Base-by-base conservation (phyloP, 2,329 filamentous ascomycete genomes). In the Aspergillaceae sp. region DNA sequence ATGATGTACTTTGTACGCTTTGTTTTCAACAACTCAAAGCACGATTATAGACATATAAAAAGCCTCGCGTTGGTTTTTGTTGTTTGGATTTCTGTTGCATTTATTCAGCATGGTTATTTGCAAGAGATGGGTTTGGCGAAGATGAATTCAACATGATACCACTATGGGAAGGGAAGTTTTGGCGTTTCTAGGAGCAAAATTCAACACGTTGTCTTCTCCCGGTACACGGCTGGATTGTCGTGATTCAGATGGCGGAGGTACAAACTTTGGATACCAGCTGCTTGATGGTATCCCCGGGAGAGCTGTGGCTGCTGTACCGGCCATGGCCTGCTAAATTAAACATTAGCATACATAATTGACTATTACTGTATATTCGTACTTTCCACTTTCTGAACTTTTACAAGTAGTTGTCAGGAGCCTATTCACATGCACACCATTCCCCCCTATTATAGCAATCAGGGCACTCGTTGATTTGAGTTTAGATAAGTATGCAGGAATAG, bases 1-100 rank as follows among this genome's bases (percentile, higher is more conserved):
- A 70, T 63, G 64, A 67, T 61, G 66, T 59, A 59, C 26, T 27
- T 38, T 38, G 26, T 38, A 28, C 36, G 65, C 68, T 71, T 72
- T 71, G 66, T 70, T 69, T 69, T 72, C 70, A 72, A 72, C 70
- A 72, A 72, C 66, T 70, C 69, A 70, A 70, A 68, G 68, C 68
- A 66, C 57, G 57, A 43, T 59, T 58, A 67, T 68, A 68, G 64
- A 68, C 57, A 60, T 56, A 55, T 58, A 56, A 58, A 59, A 56
- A 56, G 50, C 54, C 51, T 52, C 51, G 51, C 51, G 55, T 41
- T 54, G 51, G 48, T 42, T 55, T 58, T 57, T 60, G 52, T 63
- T 64, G 59, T 53, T 62, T 61, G 62, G 62, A 26, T 38, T 56
- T 58, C 57, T 60, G 52, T 63, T 64, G 59, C 52, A 62, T 61